Base-by-base conservation (phyloP, 2,329 filamentous ascomycete genomes). In the Chaetomiaceae sp. region DNA sequence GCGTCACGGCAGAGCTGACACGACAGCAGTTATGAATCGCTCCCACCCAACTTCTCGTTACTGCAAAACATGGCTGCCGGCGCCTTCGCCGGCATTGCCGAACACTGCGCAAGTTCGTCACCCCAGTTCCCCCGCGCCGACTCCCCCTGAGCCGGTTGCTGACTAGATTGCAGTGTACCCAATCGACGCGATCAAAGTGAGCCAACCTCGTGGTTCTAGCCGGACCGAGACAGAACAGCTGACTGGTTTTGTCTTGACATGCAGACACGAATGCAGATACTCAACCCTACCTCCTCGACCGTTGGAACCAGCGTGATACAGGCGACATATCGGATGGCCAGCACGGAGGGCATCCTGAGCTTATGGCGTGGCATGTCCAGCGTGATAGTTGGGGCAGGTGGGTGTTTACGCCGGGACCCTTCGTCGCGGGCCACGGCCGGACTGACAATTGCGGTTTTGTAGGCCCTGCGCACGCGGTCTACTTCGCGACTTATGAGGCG, bases 291-390 rank as follows among this genome's bases (percentile, higher is more conserved):
- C 29, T 79, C 86, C 19, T 82, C 84, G 48, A 83, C 86, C 27
- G 82, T 91, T 55, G 95, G 95, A 69, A 87, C 83, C 52, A 90
- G 93, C 52, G 83, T 98, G 61, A 84, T 93, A 53, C 89, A 95
- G 65, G 90, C 90, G 51, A 90, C 93, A 47, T 85, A 91, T 61
- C 89, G 89, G 56, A 97, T 98, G 67, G 90, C 90, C 39, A 82
- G 84, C 55, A 84, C 84, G 45, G 93, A 98, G 67, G 93, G 93
- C 33, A 78, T 95, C 60, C 73, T 93, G 64, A 93, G 89, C 64
- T 73, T 98, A 66, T 98, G 93, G 93, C 83, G 88, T 68, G 93
- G 93, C 58, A 85, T 98, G 69, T 95, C 90, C 22, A 97, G 93
- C 68, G 93, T 98, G 45, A 86, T 96, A 52, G 79, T 97, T 39